Conservation (phyloP, 345 rosid genomes). For the Citrus reticulata region DNA sequence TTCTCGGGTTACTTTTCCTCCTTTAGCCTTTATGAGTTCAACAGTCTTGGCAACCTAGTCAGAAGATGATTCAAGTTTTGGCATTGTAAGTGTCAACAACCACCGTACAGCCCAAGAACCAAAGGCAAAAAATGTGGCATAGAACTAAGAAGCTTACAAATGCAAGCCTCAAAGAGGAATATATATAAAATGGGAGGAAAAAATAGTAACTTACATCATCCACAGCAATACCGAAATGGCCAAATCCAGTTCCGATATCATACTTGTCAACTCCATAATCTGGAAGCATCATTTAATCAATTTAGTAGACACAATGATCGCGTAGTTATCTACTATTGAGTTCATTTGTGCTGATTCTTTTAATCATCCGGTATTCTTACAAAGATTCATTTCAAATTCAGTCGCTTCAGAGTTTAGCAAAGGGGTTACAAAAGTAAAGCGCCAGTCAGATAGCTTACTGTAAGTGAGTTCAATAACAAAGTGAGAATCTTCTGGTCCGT, state of each 20-base stretch:
- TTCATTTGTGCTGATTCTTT: background rate
- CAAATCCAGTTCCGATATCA: slow-evolving; percentile 86
- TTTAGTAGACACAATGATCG: background rate
- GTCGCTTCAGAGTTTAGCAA: background rate
- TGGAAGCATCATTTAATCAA: slow-evolving; percentile 22
- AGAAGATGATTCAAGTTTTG: slow-evolving; percentile 4
- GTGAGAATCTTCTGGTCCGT: slow-evolving; percentile 96
- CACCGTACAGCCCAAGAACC: background rate
- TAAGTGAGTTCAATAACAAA: slow-evolving; percentile 92
- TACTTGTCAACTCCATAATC: slow-evolving; percentile 97
- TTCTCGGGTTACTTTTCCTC: slow-evolving; percentile 88
- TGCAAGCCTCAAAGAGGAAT: background rate
- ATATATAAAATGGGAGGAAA: background rate
- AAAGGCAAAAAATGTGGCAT: slow-evolving; percentile 5
- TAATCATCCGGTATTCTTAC: background rate
- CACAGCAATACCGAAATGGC: slow-evolving; percentile 94
- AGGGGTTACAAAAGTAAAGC: background rate
- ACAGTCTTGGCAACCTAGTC: slow-evolving; percentile 79
- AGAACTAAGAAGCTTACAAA: background rate
- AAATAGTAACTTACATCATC: slow-evolving; percentile 72
- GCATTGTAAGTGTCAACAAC: background rate
- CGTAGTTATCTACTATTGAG: background rate
- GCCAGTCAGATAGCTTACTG: slow-evolving; percentile 43
- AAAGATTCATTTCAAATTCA: background rate
- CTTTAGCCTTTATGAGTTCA: slow-evolving; percentile 83